Base-by-base conservation (phyloP, 176 grass and related monocot genomes). In the Miscanthus lutarioriparius region DNA sequence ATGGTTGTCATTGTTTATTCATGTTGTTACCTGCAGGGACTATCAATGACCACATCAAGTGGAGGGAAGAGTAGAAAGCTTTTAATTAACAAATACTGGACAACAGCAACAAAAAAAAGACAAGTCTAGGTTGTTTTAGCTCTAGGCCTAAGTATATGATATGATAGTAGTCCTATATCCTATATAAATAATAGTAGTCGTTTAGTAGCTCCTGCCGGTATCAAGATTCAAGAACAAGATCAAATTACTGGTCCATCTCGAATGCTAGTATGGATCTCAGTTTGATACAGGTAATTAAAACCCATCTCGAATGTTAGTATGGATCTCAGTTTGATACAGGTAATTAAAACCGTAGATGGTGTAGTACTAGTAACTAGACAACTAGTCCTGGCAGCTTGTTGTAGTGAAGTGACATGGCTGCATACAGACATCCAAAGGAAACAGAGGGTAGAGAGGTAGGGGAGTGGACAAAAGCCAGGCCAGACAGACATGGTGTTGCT, bases 81-180 rank as follows among this genome's bases (percentile, higher is more conserved):
- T 82, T 15, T 48, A 67, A 49, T 82, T 74, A 78, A 62, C 84
- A 86, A 79, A 79, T 77, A 74, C 58, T 80, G 58, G 53, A 86
- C 61, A 63, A 38, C 79, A 90, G 54, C 43, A 83, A 86, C 10
- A 73, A 27, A 27, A 27, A 13, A 83, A 86, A 37, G 82, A 83
- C 39, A 83, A 74, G 61, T 86, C 75, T 90, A 79, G 79, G 58
- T 83, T 61, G 58, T 83, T 84, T 82, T 83, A 90, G 88, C 67
- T 75, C 48, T 80, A 85, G 64, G 62, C 35, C 58, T 86, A 77
- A 82, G 53, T 79, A 83, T 83, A 86, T 83, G 56, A 63, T 63
- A 63, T 58, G 8, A 61, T 77, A 86, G 64, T 38, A 78, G 30
- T 39, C 7, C 10, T 30, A 51, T 4, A 48, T 22, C 1, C 32